phyloP scores from a whole-genome alignment of 192 early-diverging fungal species.

The Entomortierella parvispora region DNA sequence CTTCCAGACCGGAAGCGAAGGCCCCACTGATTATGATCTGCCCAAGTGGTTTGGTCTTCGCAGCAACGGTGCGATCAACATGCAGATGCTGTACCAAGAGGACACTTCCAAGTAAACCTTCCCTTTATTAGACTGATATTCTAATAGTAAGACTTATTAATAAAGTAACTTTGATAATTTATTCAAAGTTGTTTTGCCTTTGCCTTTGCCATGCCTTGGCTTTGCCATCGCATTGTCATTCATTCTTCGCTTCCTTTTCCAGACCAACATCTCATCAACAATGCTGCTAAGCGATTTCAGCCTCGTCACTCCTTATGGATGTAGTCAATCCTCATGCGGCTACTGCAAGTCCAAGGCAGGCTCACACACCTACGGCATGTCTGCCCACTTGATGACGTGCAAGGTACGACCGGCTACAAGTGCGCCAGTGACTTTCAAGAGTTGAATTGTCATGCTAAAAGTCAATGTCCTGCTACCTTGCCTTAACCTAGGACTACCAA shows the following conservation, averaged over 20 bases:
- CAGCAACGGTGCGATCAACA: constrained; percentile 41
- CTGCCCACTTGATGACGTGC: constrained; percentile 65
- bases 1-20: constrained; percentile 26
- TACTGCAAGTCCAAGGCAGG: constrained; percentile 69
- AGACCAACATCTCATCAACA: not conserved
- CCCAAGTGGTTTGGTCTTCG: constrained; percentile 48
- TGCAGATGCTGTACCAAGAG: constrained; percentile 34
- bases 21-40: constrained; percentile 36
- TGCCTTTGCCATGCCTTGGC: not conserved
- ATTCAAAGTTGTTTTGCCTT: too few species aligned
- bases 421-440: not conserved
- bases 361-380: constrained; percentile 70
- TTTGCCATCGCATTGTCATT: not conserved
- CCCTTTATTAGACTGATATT: too few species aligned
- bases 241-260: not conserved
- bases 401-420: constrained; percentile 21
- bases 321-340: constrained; percentile 64
- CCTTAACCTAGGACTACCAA: constrained; percentile 67
- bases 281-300: constrained; percentile 35
- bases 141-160: too few species aligned
- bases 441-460: not conserved
- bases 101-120: not conserved
- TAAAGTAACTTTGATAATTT: too few species aligned
- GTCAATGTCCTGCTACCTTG: not conserved
- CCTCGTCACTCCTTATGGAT: constrained; percentile 35